phyloP scores from a whole-genome alignment of 2,329 filamentous ascomycete species.

The Penicillium paneum region DNA sequence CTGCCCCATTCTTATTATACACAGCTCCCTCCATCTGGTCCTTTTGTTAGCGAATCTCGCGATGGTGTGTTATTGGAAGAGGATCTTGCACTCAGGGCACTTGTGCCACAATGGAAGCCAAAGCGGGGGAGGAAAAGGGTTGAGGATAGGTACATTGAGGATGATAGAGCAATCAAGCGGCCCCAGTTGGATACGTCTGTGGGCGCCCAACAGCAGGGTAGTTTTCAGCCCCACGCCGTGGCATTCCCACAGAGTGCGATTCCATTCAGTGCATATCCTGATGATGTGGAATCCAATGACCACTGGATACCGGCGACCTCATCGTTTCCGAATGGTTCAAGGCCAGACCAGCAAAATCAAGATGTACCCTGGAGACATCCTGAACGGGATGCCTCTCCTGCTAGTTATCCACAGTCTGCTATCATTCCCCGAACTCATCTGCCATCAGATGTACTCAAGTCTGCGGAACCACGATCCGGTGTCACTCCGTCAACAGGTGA shows the following conservation, averaged over 20 bases:
- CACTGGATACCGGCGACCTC: conserved; percentile 40
- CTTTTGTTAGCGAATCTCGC: conserved; percentile 63
- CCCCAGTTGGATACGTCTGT: conserved; percentile 58
- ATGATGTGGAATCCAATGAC: conserved; percentile 49
- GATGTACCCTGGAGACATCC: conserved; percentile 49
- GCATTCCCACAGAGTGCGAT: conserved; percentile 51
- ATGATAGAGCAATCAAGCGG: conserved; percentile 55
- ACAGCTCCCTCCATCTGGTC: conserved; percentile 64
- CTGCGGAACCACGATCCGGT: conserved; percentile 66
- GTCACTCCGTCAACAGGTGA: conserved; percentile 58
- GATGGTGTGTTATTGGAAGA: conserved; percentile 84
- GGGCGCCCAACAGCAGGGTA: conserved; percentile 44
- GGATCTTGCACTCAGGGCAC: conserved; percentile 78
- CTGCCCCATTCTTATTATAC: conserved; percentile 77
- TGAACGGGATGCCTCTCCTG: conserved; percentile 58
- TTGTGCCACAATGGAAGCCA: conserved; percentile 70
- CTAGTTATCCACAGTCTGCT: conserved; percentile 75
- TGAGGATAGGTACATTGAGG: conserved; percentile 59
- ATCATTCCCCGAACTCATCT: conserved; percentile 57
- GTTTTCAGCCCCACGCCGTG: conserved; percentile 45
- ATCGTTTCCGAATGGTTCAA: conserved; percentile 41
- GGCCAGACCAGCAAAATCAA: conserved; percentile 26
- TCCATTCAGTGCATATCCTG: conserved; percentile 54
- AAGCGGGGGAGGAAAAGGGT: conserved; percentile 61
- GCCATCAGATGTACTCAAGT: conserved; percentile 30